Evolutionary conservation across 2,329 filamentous ascomycete genomes (phyloP).

Genomic region (Aspergillus sp.): DNA sequence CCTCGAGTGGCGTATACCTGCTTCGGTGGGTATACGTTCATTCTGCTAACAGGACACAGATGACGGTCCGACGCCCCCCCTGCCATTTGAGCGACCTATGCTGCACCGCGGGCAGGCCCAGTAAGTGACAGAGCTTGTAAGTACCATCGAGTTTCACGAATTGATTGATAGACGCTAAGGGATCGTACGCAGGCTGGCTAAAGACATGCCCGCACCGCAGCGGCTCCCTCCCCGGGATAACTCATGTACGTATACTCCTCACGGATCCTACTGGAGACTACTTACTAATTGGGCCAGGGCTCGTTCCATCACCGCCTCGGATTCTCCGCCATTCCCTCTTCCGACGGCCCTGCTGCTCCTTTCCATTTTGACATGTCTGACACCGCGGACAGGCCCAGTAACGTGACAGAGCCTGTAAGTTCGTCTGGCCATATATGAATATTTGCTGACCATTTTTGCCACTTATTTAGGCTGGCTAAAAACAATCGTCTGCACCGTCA

Average conservation of each 20-base stretch:
- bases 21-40: neutral
- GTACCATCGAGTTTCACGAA: neutral
- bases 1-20: neutral
- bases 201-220: neutral
- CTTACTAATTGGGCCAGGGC: no score
- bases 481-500: slow-evolving; percentile 3
- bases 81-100: slow-evolving; percentile 1
- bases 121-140: slow-evolving; percentile 19
- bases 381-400: neutral
- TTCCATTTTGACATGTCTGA: neutral
- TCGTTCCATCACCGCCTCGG: no score
- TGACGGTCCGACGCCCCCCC: no score
- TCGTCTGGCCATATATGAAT: neutral
- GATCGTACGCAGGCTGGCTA: neutral
- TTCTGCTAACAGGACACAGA: neutral
- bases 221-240: neutral
- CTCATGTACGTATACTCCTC: no score
- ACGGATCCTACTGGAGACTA: no score
- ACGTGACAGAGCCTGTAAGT: neutral
- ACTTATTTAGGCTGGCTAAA: slow-evolving; percentile 9
- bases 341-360: no score
- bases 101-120: slow-evolving; percentile 8
- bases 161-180: no score
- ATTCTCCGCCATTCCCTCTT: no score
- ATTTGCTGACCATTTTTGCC: neutral